Evolutionary conservation across 2,329 filamentous ascomycete genomes (phyloP), one percentile per base, ranked within the genome.

Genomic region (Cladosporium sp.): DNA sequence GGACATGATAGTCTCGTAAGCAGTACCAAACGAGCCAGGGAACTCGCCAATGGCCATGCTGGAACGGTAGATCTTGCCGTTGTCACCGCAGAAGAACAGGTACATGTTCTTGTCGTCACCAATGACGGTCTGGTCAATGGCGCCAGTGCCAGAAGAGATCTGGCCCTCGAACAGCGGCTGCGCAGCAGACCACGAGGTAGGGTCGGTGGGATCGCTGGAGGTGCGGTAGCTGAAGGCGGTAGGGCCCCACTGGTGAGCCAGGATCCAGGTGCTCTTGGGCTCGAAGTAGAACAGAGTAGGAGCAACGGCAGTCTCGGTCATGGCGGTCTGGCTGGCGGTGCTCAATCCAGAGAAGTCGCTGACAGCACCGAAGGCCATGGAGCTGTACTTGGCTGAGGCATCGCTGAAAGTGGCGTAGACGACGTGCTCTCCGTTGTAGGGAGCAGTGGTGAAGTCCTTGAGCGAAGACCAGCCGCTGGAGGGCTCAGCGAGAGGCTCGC

Each of bases 1-100:
- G 67, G 72, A 80, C 66, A 86, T 66, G 60, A 87, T 66, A 0
- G 80, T 71, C 2, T 76, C 78, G 0, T 75, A 80, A 0, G 75
- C 58, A 0, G 76, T 73, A 60, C 85, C 84, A 67, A 88, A 87
- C 69, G 70, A 79, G 38, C 80, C 78, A 0, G 86, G 86, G 76
- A 88, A 88, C 61, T 82, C 80, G 49, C 71, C 78, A 22, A 87
- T 81, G 38, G 85, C 78, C 83, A 87, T 88, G 67, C 78, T 82
- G 55, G 84, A 69, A 1, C 85, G 79, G 73, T 88, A 88, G 67
- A 88, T 85, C 47, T 80, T 81, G 69, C 86, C 86, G 62, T 88
- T 86, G 72, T 88, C 86, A 7, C 84, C 86, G 0, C 79, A 78
- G 64, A 88, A 88, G 80, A 88, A 88, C 4, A 88, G 75, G 65